Evolutionary conservation across 768 basidiomycete genomes (phyloP), one percentile per base, ranked within the genome.

Genomic region (Russula abietina): DNA sequence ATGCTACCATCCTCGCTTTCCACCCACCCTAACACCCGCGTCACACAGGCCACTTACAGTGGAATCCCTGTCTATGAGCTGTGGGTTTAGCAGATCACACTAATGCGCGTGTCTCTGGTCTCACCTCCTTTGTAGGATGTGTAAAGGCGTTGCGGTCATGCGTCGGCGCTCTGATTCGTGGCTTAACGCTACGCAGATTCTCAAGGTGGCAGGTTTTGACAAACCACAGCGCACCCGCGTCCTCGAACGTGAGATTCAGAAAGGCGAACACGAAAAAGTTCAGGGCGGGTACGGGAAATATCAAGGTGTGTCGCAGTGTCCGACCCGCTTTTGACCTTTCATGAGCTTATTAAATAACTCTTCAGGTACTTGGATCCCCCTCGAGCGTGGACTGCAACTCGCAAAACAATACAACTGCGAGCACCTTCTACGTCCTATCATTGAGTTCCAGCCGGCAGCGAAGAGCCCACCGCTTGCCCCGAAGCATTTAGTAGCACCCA

Each of bases 201-300:
- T 99, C 71, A 99, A 99, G 75, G 96, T 99, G 69, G 97, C 95
- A 32, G 97, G 96, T 11, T 98, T 98, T 69, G 97, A 99, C 78
- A 99, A 99, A 73, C 97, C 97, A 1, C 97, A 98, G 73, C 81
- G 97, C 54, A 99, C 97, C 62, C 87, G 97, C 59, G 95, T 99
- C 17, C 82, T 99, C 49, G 97, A 99, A 75, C 85, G 97, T 67
- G 97, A 99, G 76, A 88, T 99, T 8, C 97, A 99, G 73, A 98
- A 98, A 73, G 97, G 95, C 30, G 91, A 93, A 69, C 97, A 99
- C 74, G 96, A 98, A 76, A 99, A 99, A 73, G 95, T 99, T 0
- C 97, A 99, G 74, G 97, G 97, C 26, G 97, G 97, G 2, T 99
- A 98, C 74, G 97, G 97, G 68, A 99, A 99, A 76, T 98, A 98